These are phyloP conservation scores for Monosporozyma aerobia DNA, from an alignment of 805 yeast species.

Conservation along the genomic window DNA sequence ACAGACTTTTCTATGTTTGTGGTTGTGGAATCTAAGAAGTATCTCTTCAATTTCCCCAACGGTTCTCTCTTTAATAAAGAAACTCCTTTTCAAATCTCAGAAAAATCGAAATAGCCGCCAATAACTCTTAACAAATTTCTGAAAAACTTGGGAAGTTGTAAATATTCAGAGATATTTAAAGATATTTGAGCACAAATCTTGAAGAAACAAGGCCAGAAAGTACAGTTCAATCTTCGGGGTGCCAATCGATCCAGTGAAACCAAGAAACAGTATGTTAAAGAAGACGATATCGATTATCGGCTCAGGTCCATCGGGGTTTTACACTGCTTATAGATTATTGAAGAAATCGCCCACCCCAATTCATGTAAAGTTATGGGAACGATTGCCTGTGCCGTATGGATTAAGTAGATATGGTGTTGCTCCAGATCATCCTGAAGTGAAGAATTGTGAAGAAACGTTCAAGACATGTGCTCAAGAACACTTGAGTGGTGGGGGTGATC, in stretches of 20 bases:
- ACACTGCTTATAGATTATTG: conserved; percentile 69
- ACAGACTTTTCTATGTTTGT: too few relatives aligned
- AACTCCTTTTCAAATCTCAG: neutral
- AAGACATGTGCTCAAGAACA: conserved; percentile 35
- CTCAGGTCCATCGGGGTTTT: conserved; percentile 94
- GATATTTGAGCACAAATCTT: too few relatives aligned
- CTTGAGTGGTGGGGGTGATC: neutral
- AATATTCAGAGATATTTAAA: too few relatives aligned
- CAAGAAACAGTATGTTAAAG: neutral
- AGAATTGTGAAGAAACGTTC: conserved; percentile 66
- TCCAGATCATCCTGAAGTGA: conserved; percentile 97
- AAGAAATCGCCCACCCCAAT: conserved; percentile 36
- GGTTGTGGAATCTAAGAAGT: too few relatives aligned
- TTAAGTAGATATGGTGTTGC: conserved; percentile 93
- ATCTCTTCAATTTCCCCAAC: neutral
- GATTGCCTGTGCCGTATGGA: conserved; percentile 85
- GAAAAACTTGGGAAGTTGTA: neutral
- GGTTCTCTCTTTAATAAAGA: neutral
- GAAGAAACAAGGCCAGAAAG: neutral
- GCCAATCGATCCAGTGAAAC: neutral
- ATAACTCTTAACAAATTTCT: neutral
- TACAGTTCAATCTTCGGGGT: neutral
- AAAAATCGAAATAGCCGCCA: neutral
- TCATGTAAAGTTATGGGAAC: conserved; percentile 69
- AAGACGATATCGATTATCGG: conserved; percentile 67